Conservation (phyloP, 139 green algal genomes). For the Chlorella sp. region DNA sequence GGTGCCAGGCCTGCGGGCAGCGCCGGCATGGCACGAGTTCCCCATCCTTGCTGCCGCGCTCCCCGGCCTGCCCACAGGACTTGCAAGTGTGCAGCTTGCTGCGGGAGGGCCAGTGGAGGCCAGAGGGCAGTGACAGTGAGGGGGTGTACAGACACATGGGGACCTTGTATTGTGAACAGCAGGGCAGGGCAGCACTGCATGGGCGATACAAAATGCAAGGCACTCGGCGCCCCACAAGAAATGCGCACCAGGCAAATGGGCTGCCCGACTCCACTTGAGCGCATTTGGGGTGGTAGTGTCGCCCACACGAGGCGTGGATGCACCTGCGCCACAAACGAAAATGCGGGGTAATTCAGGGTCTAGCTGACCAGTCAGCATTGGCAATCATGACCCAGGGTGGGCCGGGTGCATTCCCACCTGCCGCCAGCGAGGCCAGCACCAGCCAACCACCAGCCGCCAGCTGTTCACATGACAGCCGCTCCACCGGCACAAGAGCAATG, state of each 20-base stretch:
- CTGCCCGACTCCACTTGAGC: conserved; percentile 2
- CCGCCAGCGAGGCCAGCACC: not conserved
- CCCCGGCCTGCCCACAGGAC: not conserved
- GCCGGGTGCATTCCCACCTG: not conserved
- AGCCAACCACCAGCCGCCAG: not conserved
- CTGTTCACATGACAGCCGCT: too few relatives aligned
- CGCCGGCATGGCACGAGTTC: conserved; percentile 61
- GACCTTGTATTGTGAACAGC: not conserved
- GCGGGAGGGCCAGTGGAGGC: not conserved
- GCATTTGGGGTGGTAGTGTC: conserved; percentile 61
- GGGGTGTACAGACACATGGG: not conserved
- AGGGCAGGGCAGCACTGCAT: too few relatives aligned
- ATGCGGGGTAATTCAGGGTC: not conserved
- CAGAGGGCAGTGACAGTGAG: not conserved
- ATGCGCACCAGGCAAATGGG: conserved; percentile 33
- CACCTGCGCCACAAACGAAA: conserved; percentile 35
- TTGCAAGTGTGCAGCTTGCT: conserved; percentile 47
- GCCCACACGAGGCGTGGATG: conserved; percentile 51
- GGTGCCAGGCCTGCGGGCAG: conserved; percentile 62
- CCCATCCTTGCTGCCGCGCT: not conserved
- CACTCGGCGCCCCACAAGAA: not conserved
- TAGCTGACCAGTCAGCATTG: not conserved
- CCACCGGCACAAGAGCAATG: too few relatives aligned
- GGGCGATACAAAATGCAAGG: too few relatives aligned
- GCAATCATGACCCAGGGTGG: not conserved